Base-by-base conservation (phyloP, 2,329 filamentous ascomycete species). In the Knoxdaviesia proteae region DNA sequence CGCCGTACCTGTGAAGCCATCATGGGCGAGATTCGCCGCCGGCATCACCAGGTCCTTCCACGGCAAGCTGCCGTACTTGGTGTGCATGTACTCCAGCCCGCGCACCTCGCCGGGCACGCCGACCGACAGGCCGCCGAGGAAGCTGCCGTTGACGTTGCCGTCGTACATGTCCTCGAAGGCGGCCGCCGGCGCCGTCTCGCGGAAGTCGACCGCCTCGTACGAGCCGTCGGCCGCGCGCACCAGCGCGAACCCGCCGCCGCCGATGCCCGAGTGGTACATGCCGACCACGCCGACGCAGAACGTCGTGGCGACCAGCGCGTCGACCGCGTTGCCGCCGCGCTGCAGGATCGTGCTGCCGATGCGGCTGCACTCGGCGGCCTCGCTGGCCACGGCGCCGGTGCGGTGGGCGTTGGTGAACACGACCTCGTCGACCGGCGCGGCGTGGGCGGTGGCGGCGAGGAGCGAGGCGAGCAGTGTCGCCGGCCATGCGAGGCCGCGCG, bases 221-320 rank as follows among this genome's bases (percentile, higher is more conserved):
- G 65, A 64, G n/a, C 84, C 84, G 45, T 83, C 65, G 10, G 72
- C 61, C 34, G 74, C 68, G 40, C 83, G 76, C 5, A 94, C 72
- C 5, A 94, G 66, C 69, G 86, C 81, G 60, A 96, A 96, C 2
- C 88, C 88, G 36, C 88, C 88, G 6, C 88, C 88, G 20, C 83
- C 87, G 46, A 94, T 80, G 10, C 88, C 87, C 36, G 71, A 73
- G 56, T 87, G 81, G 50, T 84, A 82, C 74, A 82, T 82, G 44
- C 70, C 78, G 38, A 81, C 68, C 6, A 82, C 77, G 5, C 82
- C 82, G 35, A 86, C 71, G 48, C 82, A 88, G 41, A 87, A 69
- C 6, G 75, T 74, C 0, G 80, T 81, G 32, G 75, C 80, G 20
- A 87, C 75, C 47, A 84, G 59, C 39, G 81, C 78, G 59, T 88